Percentiles rank a stretch among this genome's conserved stretches.
phyloP scores from a whole-genome alignment of 2,329 filamentous ascomycete genomes.

The Epichloe coenophiala region DNA sequence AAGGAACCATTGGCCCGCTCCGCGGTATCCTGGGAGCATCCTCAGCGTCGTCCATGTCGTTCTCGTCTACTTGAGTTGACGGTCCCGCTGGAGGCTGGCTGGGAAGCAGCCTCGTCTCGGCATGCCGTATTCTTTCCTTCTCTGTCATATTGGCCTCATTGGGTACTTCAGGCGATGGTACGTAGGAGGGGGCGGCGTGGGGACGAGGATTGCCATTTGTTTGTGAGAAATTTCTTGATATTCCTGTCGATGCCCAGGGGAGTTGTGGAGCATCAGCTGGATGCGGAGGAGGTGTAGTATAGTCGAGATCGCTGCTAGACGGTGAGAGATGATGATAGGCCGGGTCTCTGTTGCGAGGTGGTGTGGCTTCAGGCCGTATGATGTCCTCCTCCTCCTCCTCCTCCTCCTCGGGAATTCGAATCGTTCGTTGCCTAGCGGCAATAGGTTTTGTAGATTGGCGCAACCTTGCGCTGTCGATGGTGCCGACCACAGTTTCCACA shows the following conservation, averaged over 20 bases:
- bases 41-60: conserved; percentile 38
- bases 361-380: conserved; percentile 10
- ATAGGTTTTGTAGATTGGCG: conserved; percentile 13
- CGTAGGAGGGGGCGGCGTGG: conserved; percentile 30
- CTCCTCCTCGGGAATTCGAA: conserved; percentile 15
- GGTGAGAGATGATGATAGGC: conserved; percentile 3
- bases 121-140: conserved; percentile 65
- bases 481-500: conserved; percentile 81
- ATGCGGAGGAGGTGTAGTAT: conserved; percentile 5
- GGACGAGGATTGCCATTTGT: conserved; percentile 9
- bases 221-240: conserved; percentile 4
- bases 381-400: conserved; percentile 4
- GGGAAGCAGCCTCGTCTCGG: conserved; percentile 67
- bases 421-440: conserved; percentile 14
- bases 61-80: conserved; percentile 30
- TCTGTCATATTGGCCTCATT: conserved; percentile 56
- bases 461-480: conserved; percentile 52
- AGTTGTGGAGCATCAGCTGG: conserved; percentile 7
- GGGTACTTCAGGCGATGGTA: conserved; percentile 46
- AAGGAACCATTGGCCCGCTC: conserved; percentile 6
- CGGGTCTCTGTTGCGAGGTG: conserved; percentile 1
- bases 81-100: conserved; percentile 47
- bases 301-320: conserved; percentile 22
- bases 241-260: background rate
- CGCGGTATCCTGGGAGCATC: conserved; percentile 18